These are phyloP conservation scores for Cyberlindnera xishuangbannaensis DNA, from an alignment of 805 yeast species.

Conservation along the genomic window DNA sequence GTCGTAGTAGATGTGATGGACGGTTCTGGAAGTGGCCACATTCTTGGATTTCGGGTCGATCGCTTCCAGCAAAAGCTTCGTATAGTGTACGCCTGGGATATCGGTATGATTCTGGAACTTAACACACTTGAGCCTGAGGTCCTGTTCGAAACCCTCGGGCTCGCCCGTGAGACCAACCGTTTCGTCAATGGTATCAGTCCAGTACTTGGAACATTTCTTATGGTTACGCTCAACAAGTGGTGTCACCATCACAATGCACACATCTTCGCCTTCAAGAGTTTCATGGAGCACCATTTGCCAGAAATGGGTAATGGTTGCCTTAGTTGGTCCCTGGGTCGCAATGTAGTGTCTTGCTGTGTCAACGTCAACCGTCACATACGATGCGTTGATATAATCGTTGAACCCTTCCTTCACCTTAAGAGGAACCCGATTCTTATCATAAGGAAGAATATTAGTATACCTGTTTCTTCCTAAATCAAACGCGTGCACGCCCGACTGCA, in stretches of 20 bases:
- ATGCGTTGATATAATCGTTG: conserved; percentile 23
- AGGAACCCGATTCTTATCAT: conserved; percentile 51
- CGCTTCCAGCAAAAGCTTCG: conserved; percentile 19
- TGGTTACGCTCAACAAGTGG: conserved; percentile 65
- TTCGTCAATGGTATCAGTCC: conserved; percentile 45
- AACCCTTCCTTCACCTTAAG: conserved; percentile 26
- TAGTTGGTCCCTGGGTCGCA: conserved; percentile 79
- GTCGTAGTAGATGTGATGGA: conserved; percentile 64
- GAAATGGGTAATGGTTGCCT: conserved; percentile 69
- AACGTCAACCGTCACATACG: conserved; percentile 8
- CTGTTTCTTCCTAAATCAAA: conserved; percentile 39
- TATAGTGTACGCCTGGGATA: conserved; percentile 12
- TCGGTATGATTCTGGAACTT: conserved; percentile 4
- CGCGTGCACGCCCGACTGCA: conserved; percentile 15
- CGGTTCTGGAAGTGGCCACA: conserved; percentile 33
- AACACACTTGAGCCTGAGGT: conserved; percentile 19
- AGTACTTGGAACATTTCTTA: conserved; percentile 76
- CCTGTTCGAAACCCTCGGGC: conserved; percentile 8
- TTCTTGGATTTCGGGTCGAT: conserved; percentile 26
- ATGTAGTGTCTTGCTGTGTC: conserved; percentile 38
- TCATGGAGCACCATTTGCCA: conserved; percentile 80
- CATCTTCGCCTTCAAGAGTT: conserved; percentile 50
- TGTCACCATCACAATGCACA: conserved; percentile 67
- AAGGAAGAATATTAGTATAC: conserved; percentile 60
- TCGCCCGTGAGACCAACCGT: conserved; percentile 5